phyloP scores from a whole-genome alignment of 805 yeast species.

The Pichia phayaonensis region DNA sequence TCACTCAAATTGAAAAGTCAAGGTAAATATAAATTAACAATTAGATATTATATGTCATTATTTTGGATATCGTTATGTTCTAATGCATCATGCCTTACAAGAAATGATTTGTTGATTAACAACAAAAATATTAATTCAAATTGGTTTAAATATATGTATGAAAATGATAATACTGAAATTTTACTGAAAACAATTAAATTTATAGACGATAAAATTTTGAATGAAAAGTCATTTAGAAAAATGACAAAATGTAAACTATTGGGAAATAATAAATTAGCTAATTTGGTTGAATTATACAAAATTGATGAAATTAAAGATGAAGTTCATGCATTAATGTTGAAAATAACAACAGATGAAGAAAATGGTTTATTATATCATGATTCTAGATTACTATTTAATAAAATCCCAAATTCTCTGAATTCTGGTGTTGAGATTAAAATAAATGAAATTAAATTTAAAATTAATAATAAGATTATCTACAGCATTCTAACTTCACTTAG shows the following conservation, averaged over 20 bases:
- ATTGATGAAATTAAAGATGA: conserved; percentile 27
- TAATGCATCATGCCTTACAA: conserved; percentile 42
- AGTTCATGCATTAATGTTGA: conserved; percentile 40
- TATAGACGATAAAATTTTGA: conserved; percentile 43
- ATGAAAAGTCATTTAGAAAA: conserved; percentile 55
- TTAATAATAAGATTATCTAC: conserved; percentile 62
- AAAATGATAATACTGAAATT: conserved; percentile 42
- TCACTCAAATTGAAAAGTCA: conserved; percentile 37
- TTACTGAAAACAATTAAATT: conserved; percentile 36
- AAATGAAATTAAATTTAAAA: conserved; percentile 45
- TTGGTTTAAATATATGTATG: conserved; percentile 57
- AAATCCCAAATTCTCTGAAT: conserved; percentile 5
- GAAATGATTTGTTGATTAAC: conserved; percentile 57
- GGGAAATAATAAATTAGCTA: conserved; percentile 65
- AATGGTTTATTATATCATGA: conserved; percentile 40
- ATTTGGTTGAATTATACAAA: conserved; percentile 44
- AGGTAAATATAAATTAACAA: conserved; percentile 30
- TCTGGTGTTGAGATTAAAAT: conserved; percentile 39
- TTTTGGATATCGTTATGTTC: conserved; percentile 53
- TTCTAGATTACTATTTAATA: conserved; percentile 43
- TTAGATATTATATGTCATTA: conserved; percentile 51
- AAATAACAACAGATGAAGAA: conserved; percentile 41
- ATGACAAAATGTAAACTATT: conserved; percentile 67
- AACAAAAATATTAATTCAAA: conserved; percentile 52
- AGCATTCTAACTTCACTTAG: conserved; percentile 56